Evolutionary conservation across 2,329 filamentous ascomycete genomes (phyloP), one percentile per base, ranked within the genome.

Genomic region (Hypoxylon sp.): DNA sequence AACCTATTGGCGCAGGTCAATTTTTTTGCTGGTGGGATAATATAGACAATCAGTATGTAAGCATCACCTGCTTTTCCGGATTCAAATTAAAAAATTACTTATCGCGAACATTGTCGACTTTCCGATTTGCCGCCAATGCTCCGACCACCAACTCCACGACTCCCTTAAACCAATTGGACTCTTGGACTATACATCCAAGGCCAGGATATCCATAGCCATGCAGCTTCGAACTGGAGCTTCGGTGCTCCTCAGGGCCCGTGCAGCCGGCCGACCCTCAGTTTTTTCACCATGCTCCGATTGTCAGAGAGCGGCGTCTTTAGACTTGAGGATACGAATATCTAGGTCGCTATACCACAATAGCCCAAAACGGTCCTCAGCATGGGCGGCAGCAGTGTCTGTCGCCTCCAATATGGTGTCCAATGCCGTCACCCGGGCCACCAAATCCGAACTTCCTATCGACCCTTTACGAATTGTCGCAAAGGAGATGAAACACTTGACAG

Each of bases 401-500:
- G 84, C 84, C 26, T 80, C 88, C 61, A 87, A 87, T 69, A 81
- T 91, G 53, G 86, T 91, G 61, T 81, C 80, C 61, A 88, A 87
- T 68, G 83, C 82, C 32, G 78, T 87, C 55, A 81, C 82, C 61
- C 78, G 82, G 62, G 78, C 83, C 47, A 78, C 82, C 56, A 83
- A 85, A 61, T 78, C 79, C 61, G 81, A 83, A 51, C 84, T 96
- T 75, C 83, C 86, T 55, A 83, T 96, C 65, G 93, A 97, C 70
- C 93, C 93, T 23, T 81, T 97, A 66, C 84, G 90, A 56, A 88
- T 90, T 23, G 92, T 97, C 23, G 93, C 90, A 57, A 95, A 96
- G 75, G 93, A 97, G 78, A 90, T 99, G 86, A 94, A 96, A 73
- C 95, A 92, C 65, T 76, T 97, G 67, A 96, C 90, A 7, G 91